Evolutionary conservation across 345 rosid species (phyloP).

Genomic region (Carallia brachiata): DNA sequence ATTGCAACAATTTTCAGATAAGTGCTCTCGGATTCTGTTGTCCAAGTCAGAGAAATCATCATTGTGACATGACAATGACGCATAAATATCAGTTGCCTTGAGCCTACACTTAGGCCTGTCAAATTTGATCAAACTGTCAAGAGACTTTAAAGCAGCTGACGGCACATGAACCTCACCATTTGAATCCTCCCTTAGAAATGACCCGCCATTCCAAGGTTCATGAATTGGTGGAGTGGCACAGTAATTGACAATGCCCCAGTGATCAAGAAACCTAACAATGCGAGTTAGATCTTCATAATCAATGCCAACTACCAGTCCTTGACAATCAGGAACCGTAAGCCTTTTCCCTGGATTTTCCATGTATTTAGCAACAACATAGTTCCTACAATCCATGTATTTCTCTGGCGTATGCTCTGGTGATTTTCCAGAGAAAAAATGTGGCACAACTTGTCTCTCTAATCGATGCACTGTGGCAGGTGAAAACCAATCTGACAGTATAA

Average conservation of each 20-base stretch:
- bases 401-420: conserved; percentile 71
- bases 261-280: conserved; percentile 90
- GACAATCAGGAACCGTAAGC: conserved; percentile 68
- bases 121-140: conserved; percentile 96
- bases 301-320: conserved; percentile 54
- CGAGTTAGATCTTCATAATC: conserved; percentile 68
- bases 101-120: conserved; percentile 90
- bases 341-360: conserved; percentile 77
- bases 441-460: conserved; percentile 96
- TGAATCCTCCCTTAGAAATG: conserved; percentile 75
- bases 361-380: conserved; percentile 74
- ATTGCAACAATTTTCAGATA: conserved; percentile 71
- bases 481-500: conserved; percentile 74
- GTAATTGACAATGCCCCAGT: conserved; percentile 97
- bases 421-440: conserved; percentile 94
- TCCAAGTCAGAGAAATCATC: conserved; percentile 75
- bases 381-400: conserved; percentile 89
- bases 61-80: conserved; percentile 45
- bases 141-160: conserved; percentile 84
- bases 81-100: conserved; percentile 66
- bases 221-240: conserved; percentile 54
- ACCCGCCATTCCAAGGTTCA: conserved; percentile 54
- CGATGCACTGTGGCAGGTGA: conserved; percentile 79
- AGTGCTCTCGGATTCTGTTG: conserved; percentile 77
- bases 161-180: conserved; percentile 93